Base-by-base conservation (phyloP, 2,329 filamentous ascomycete species). In the Mycosphaerella arachidis region DNA sequence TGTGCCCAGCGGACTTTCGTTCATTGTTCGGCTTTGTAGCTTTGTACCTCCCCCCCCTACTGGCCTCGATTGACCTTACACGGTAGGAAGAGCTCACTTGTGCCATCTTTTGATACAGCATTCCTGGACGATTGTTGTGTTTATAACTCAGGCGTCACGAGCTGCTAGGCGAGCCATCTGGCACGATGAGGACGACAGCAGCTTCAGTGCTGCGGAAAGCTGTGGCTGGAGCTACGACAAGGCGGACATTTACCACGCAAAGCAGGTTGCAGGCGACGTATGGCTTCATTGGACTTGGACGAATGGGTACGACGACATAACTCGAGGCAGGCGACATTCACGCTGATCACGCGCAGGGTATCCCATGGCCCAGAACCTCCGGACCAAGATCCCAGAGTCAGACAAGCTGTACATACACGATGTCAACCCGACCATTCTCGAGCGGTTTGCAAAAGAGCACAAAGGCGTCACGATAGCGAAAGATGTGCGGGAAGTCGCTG, bases 301-400 rank as follows among this genome's bases (percentile, higher is more conserved):
- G 76, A 55, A 81, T 81, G 79, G 79, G 79, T 80, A 65, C 64
- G 77, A 73, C 45, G 37, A 43, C 48, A 30, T 63, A 69, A 63
- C 69, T 63, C 65, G 40, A 37, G 35, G 16, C 31, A 30, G 16
- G 27, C 13, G 51, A 20, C 27, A 24, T 29, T 52, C 16, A 6
- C 29, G 62, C 60, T 67, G 56, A 71, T n/a, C 16, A n/a, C 30
- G 9, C 10, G 10, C 62, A 88, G 87, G 88, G 52, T 90, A 86
- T 66, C 84, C 86, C 52, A 91, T 91, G 88, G 88, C 88, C 37
- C 83, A 81, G 72, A 91, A 90, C 68, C 78, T 91, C 5, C 82
- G 86, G 67, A 79, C 83, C 40, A 90, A 89, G 72, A 81, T 89
- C 31, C 83, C 86, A 3, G 75, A 78, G 24, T 78, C 80, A 9